Evolutionary conservation across 768 basidiomycete species (phyloP).

Genomic region (Hebeloma cylindrosporum): DNA sequence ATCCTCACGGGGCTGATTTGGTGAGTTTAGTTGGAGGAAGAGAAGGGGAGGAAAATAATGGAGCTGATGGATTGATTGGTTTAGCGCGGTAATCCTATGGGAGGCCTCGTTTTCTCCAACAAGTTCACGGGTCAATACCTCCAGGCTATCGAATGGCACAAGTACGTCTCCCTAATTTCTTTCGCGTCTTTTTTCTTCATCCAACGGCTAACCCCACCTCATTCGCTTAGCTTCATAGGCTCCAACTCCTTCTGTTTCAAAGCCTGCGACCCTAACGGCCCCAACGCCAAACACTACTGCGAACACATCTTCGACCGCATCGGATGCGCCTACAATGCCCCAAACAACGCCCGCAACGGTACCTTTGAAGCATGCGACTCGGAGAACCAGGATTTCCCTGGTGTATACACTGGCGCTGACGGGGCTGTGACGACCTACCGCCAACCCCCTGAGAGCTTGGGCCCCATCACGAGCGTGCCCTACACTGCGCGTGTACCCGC

Average conservation of each 20-base stretch:
- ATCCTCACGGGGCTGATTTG: constrained; percentile 71
- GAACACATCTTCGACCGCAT: constrained; percentile 74
- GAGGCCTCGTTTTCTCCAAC: constrained; percentile 65
- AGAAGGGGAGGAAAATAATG: constrained; percentile 6
- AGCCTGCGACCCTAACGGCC: constrained; percentile 23
- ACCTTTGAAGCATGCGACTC: constrained; percentile 62
- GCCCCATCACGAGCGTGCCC: constrained; percentile 41
- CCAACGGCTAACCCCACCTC: neutral
- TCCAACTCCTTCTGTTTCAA: constrained; percentile 13
- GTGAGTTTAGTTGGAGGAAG: constrained; percentile 19
- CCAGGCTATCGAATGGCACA: constrained; percentile 70
- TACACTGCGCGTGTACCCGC: constrained; percentile 42
- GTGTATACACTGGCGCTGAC: constrained; percentile 35
- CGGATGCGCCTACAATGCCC: constrained; percentile 70
- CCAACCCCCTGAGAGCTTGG: constrained; percentile 45
- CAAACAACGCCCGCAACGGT: constrained; percentile 57
- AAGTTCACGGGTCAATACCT: constrained; percentile 44
- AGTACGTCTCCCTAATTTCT: constrained; percentile 40
- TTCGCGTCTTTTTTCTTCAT: neutral
- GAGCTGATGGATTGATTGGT: constrained; percentile 6
- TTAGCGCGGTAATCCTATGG: constrained; percentile 60
- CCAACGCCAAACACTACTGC: constrained; percentile 55
- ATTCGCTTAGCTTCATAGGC: constrained; percentile 62
- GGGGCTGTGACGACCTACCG: constrained; percentile 37
- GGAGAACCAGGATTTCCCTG: constrained; percentile 61